phyloP scores from a whole-genome alignment of 495 filamentous ascomycete genomes.

The Cercophora sp. region DNA sequence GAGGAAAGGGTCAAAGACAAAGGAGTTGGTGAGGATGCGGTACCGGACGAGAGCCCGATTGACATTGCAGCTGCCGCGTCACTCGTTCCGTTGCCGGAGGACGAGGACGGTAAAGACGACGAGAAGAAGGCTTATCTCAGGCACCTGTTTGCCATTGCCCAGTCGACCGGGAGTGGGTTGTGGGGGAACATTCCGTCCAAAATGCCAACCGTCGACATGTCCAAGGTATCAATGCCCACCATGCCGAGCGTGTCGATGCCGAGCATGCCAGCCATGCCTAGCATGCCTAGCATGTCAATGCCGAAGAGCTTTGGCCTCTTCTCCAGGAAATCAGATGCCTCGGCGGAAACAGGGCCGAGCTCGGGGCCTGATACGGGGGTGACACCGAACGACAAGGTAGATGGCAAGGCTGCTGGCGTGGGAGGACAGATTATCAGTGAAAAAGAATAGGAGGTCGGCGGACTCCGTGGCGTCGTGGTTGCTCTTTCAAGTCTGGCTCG shows the following conservation, averaged over 20 bases:
- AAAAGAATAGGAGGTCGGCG: too few relatives aligned
- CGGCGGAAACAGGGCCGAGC: background rate
- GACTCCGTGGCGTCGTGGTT: too few relatives aligned
- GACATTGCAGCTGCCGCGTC: conserved; percentile 46
- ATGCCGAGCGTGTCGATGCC: conserved; percentile 24
- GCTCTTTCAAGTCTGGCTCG: too few relatives aligned
- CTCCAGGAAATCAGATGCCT: conserved; percentile 6
- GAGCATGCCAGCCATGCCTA: conserved; percentile 23
- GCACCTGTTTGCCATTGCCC: conserved; percentile 44
- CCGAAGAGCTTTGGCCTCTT: conserved; percentile 18
- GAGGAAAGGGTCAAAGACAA: conserved; percentile 8
- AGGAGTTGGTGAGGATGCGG: conserved; percentile 14
- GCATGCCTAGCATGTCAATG: conserved; percentile 23
- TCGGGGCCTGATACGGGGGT: background rate
- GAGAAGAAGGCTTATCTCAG: conserved; percentile 39
- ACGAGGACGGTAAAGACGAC: conserved; percentile 19
- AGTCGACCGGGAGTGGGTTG: conserved; percentile 37
- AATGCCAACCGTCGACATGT: conserved; percentile 33
- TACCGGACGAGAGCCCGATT: conserved; percentile 43
- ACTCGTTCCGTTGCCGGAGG: conserved; percentile 40
- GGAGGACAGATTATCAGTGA: too few relatives aligned
- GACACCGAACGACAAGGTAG: background rate
- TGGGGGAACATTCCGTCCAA: conserved; percentile 40
- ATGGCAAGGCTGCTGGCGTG: background rate
- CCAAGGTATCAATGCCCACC: conserved; percentile 17